A percentile compares a stretch with the other conserved stretches of the same genome.
These are phyloP conservation scores for Niveomyces coronatus DNA, from an alignment of 2,329 filamentous ascomycete species.

Conservation along the genomic window DNA sequence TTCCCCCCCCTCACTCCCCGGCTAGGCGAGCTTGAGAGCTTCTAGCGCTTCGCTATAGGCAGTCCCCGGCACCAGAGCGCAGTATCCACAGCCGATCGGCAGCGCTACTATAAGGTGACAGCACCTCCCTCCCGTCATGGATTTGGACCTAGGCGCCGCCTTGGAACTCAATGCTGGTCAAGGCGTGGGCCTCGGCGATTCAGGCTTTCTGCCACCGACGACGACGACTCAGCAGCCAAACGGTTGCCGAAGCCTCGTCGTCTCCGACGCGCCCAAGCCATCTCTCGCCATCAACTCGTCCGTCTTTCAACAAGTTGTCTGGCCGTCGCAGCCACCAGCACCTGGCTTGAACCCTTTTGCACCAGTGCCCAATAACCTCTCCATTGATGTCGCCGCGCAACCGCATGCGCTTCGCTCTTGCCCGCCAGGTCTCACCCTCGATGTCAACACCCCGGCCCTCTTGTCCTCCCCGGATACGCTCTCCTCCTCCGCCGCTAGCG, in stretches of 20 bases:
- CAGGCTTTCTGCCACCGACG: conserved; percentile 2
- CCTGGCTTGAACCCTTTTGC: conserved; percentile 8
- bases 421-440: conserved; percentile 6
- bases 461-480: conserved; percentile 5
- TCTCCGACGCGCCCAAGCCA: neutral
- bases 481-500: conserved; percentile 2
- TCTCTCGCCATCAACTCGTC: conserved; percentile 2
- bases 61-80: too few species aligned
- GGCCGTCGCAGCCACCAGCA: too few species aligned
- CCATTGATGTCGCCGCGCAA: neutral
- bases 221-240: conserved; percentile 5
- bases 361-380: neutral
- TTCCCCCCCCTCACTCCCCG: too few species aligned
- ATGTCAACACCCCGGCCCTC: conserved; percentile 5
- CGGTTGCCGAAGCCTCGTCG: conserved; percentile 5
- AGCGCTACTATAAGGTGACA: too few species aligned
- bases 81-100: too few species aligned
- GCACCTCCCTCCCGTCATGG: neutral
- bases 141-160: neutral
- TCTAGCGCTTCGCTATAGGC: too few species aligned
- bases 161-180: conserved; percentile 1
- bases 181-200: conserved; percentile 1
- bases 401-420: neutral
- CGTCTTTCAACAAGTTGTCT: conserved; percentile 1
- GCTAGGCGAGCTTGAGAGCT: too few species aligned